phyloP scores from a whole-genome alignment of 257 asterid genomes.

The Henckelia pumila region DNA sequence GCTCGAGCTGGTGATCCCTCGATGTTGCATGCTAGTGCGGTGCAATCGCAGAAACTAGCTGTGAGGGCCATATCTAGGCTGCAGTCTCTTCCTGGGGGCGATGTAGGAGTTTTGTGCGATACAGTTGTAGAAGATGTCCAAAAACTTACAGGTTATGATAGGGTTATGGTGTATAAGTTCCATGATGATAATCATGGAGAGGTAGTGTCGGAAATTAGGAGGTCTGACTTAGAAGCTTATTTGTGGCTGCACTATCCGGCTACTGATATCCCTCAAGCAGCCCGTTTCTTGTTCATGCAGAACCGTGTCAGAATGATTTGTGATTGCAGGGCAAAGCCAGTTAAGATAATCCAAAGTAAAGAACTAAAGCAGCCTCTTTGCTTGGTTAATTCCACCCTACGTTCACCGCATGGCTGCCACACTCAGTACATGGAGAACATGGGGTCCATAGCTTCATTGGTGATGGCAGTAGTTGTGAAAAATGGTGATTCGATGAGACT shows the following conservation, averaged over 20 bases:
- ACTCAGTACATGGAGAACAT: slow-evolving; percentile 52
- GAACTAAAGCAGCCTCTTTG: slow-evolving; percentile 48
- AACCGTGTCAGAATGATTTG: slow-evolving; percentile 55
- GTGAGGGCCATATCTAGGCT: slow-evolving; percentile 50
- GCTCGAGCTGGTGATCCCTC: slow-evolving; percentile 46
- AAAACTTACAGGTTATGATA: slow-evolving; percentile 57
- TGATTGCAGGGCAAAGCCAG: slow-evolving; percentile 44
- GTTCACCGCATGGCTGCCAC: slow-evolving; percentile 60
- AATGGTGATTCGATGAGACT: slow-evolving; percentile 38
- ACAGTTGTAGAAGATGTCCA: slow-evolving; percentile 57
- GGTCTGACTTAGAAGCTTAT: slow-evolving; percentile 59
- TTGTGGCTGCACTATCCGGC: slow-evolving; percentile 73
- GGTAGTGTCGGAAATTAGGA: slow-evolving; percentile 55
- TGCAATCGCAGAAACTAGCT: slow-evolving; percentile 56
- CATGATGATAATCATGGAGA: slow-evolving; percentile 71
- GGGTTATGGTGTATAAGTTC: slow-evolving; percentile 70
- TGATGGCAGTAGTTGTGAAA: slow-evolving; percentile 43
- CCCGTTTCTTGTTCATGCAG: slow-evolving; percentile 59
- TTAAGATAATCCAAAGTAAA: slow-evolving; percentile 47
- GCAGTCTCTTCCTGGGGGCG: slow-evolving; percentile 56
- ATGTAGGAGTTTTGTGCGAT: slow-evolving; percentile 52
- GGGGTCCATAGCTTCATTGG: slow-evolving; percentile 62
- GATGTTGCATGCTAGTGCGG: slow-evolving; percentile 45
- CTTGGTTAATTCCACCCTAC: slow-evolving; percentile 62
- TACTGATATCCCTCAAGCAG: slow-evolving; percentile 65